Base-by-base conservation (phyloP, 2,329 filamentous ascomycete genomes). In the Pseudogymnoascus verrucosus region DNA sequence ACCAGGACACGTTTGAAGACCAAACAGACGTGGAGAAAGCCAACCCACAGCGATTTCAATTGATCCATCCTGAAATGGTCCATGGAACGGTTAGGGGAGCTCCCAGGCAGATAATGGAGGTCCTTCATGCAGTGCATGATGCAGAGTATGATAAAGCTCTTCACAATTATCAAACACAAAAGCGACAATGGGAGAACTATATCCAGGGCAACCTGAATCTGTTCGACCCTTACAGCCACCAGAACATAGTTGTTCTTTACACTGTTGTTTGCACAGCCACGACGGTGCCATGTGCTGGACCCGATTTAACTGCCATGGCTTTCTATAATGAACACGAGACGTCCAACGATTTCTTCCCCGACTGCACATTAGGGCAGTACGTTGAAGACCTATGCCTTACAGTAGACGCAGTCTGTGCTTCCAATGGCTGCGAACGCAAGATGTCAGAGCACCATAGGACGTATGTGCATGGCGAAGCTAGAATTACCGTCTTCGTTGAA, bases 11-110 rank as follows among this genome's bases (percentile, higher is more conserved):
- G 0, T 76, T 83, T 8, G 82, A 86, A 65, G 83, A 85, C 62
- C 75, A 70, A 37, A 78, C 76, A 4, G 80, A 83, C 23, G 79
- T 82, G 10, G 88, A 90, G 66, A 88, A 89, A 67, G 71, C 78
- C 5, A 86, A 84, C 54, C 81, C 83, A 1, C 86, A 90, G 64
- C 88, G 87, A 36, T 99, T 99, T 69, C 88, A 96, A 69, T 83
- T 99, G 8, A 96, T 99, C 67, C 91, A 90, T 66, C 93, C 95
- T 0, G 91, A 96, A 69, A 98, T 98, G 93, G 90, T 99, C 0
- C 91, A 96, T 69, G 84, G 89, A 64, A 87, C 91, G 54, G 86
- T 91, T 0, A 88, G 90, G 62, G 88, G 88, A 69, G 89, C 91
- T 3, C 90, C 93, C 0, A 86, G 86, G 51, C 91, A 96, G 72